Base-by-base conservation (phyloP, 495 filamentous ascomycete species). In the Neurospora tetraspora region DNA sequence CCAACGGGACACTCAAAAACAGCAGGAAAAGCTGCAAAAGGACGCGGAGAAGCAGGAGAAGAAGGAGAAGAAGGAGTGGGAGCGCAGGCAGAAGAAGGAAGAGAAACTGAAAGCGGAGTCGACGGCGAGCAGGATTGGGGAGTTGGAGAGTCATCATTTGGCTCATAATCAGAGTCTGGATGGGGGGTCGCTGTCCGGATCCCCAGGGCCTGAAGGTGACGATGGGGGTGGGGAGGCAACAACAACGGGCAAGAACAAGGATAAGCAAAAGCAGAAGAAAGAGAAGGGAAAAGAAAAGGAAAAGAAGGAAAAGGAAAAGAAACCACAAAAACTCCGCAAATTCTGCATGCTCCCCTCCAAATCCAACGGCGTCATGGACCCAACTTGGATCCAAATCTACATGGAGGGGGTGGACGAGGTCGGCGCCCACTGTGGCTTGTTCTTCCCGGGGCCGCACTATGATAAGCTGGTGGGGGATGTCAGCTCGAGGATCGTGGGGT, bases 351-450 rank as follows among this genome's bases (percentile, higher is more conserved):
- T 94, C 0, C 93, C 94, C 0, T 75, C 81, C 9, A 85, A 86
- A 71, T 70, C 69, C 20, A 72, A 77, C 70, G 83, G 88, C 11
- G 71, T 78, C 69, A 77, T 81, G 6, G 92, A 65, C 53, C 78
- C 88, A 39, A 86, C 88, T 68, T 97, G 94, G 94, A 80, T 91
- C 4, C 85, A 89, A 40, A 85, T 97, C 1, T 90, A 87, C 77
- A 95, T 97, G 91, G 86, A 89, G 39, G 89, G 89, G 42, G 90
- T 95, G 68, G 93, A 97, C 77, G 92, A 97, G 77, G 92, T 97
- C 5, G 89, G 86, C 9, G 94, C 94, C 4, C 94, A 97, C 79
- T 94, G 92, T 70, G 90, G 92, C 4, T 82, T 97, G 71, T 97
- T 97, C 79, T 88, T 93, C 47, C 82, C 88, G 0, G 87, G 85